These are phyloP conservation scores for Penicillium sp. DNA, from an alignment of 2,329 filamentous ascomycete genomes.

Conservation along the genomic window DNA sequence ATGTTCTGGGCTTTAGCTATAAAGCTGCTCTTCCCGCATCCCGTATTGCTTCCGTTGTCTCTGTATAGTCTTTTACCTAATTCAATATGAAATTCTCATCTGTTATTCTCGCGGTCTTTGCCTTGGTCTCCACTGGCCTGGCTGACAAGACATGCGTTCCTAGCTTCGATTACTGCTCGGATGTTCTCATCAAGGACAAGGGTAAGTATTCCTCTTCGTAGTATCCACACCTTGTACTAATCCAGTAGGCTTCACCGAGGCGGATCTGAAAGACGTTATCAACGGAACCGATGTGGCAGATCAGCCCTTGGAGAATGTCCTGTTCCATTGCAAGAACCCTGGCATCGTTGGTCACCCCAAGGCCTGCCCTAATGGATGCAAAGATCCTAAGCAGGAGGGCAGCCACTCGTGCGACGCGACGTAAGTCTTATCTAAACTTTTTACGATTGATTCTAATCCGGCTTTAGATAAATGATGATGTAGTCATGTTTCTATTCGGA, in stretches of 20 bases:
- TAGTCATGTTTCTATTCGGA: not conserved
- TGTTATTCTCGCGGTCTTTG: constrained; percentile 18
- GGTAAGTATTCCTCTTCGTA: constrained; percentile 17
- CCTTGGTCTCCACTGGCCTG: constrained; percentile 19
- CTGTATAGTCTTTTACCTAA: not conserved
- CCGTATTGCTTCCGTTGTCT: not conserved
- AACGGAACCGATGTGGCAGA: constrained; percentile 29
- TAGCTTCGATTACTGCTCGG: constrained; percentile 38
- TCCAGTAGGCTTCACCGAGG: constrained; percentile 28
- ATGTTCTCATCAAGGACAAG: constrained; percentile 28
- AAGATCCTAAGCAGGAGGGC: constrained; percentile 26
- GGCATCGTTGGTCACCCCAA: constrained; percentile 34
- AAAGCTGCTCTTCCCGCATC: not conserved
- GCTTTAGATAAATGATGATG: not conserved
- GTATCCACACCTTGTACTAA: not conserved
- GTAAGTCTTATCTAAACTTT: constrained; percentile 7
- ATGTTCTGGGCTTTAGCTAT: not conserved
- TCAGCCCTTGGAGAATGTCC: constrained; percentile 27
- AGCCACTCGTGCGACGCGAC: constrained; percentile 25
- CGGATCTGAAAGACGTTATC: constrained; percentile 27
- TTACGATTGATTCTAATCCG: not conserved
- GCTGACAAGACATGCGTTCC: constrained; percentile 34
- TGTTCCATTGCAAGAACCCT: constrained; percentile 38
- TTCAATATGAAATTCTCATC: constrained; percentile 27
- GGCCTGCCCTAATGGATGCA: constrained; percentile 31